phyloP scores from a whole-genome alignment of 2,329 filamentous ascomycete genomes.

The Bretziella fagacearum region DNA sequence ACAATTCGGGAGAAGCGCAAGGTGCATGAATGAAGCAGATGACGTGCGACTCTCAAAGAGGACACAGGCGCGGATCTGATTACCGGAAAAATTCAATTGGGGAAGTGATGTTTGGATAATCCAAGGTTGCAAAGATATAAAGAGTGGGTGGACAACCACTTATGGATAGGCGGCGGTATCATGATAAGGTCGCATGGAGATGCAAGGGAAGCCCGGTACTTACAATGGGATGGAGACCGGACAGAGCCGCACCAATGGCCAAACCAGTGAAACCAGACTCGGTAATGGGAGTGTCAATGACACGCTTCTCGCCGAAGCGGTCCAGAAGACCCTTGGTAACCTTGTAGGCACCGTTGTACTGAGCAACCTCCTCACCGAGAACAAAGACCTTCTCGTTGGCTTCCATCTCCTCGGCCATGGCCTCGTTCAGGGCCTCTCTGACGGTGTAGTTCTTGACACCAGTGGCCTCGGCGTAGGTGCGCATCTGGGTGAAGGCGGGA shows the following conservation, averaged over 20 bases:
- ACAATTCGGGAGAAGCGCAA: too few species aligned
- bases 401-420: conserved; percentile 93
- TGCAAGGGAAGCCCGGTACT: conserved; percentile 26
- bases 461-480: conserved; percentile 37
- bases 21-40: too few species aligned
- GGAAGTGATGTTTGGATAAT: not conserved
- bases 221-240: conserved; percentile 84
- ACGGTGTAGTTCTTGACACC: conserved; percentile 88
- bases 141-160: too few species aligned
- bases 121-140: not conserved
- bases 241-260: conserved; percentile 84
- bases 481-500: conserved; percentile 25
- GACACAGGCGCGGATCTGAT: too few species aligned
- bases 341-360: conserved; percentile 99
- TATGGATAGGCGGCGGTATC: too few species aligned
- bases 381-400: conserved; percentile 87
- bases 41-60: too few species aligned
- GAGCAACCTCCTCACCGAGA: conserved; percentile 93
- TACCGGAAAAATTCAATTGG: not conserved
- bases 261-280: conserved; percentile 92
- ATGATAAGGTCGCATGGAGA: not conserved
- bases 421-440: conserved; percentile 93
- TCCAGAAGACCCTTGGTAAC: conserved; percentile 96
- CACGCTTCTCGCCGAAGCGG: conserved; percentile 89
- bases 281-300: conserved; percentile 97